These are phyloP conservation scores for Paecilomyces formosus DNA, from an alignment of 2,329 filamentous ascomycete species.

Conservation along the genomic window DNA sequence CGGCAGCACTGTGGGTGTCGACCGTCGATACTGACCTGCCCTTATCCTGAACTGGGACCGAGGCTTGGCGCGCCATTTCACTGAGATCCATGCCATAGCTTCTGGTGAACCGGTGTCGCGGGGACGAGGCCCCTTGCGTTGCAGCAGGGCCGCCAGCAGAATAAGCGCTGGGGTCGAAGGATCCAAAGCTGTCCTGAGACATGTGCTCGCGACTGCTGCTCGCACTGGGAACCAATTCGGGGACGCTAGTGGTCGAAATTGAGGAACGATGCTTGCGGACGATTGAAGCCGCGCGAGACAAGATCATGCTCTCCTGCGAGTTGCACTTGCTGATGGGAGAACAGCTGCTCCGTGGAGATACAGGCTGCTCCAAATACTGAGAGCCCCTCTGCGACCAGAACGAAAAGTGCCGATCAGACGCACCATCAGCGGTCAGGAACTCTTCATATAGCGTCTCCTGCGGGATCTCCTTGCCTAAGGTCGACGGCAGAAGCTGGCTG, in stretches of 20 bases:
- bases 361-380: constrained; percentile 31
- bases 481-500: constrained; percentile 21
- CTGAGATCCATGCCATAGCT: background rate
- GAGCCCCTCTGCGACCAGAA: constrained; percentile 36
- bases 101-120: constrained; percentile 24
- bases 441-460: constrained; percentile 31
- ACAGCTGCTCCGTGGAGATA: constrained; percentile 41
- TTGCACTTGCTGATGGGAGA: constrained; percentile 49
- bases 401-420: constrained; percentile 41
- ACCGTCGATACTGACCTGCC: constrained; percentile 29
- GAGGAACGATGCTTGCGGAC: constrained; percentile 41
- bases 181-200: constrained; percentile 14
- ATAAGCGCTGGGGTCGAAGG: constrained; percentile 4
- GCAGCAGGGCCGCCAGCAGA: background rate
- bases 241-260: constrained; percentile 38
- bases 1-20: constrained; percentile 13
- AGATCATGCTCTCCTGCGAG: constrained; percentile 50
- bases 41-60: constrained; percentile 23
- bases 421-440: constrained; percentile 37
- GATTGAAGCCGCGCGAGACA: constrained; percentile 42
- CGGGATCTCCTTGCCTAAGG: constrained; percentile 23
- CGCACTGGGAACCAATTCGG: constrained; percentile 36
- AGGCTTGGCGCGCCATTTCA: constrained; percentile 6
- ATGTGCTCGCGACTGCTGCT: constrained; percentile 31
- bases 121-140: constrained; percentile 15